Evolutionary conservation across 2,329 filamentous ascomycete genomes (phyloP), one percentile per base, ranked within the genome.

Genomic region (Helotiales sp.): DNA sequence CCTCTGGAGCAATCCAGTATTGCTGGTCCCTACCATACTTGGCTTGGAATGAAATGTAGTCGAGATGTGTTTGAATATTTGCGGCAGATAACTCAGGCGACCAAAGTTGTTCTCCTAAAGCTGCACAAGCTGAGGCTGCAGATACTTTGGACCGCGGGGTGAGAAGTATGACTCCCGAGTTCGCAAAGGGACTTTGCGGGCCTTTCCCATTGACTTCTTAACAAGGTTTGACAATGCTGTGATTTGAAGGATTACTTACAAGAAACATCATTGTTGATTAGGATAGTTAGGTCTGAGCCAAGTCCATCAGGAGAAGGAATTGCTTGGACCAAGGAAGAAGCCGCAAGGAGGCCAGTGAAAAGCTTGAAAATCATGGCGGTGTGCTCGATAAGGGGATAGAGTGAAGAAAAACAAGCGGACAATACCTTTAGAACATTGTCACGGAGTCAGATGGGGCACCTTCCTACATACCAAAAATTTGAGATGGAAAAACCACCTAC

Each of bases 261-360:
- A 15, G 66, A 60, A 32, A 72, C 43, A 61, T 72, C 71, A 68
- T 74, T 72, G 63, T 70, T 68, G 61, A 70, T 69, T 57, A 74
- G 40, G 20, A 74, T 71, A 13, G 68, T 69, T 2, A 72, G 62
- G 49, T 72, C 70, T 4, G 69, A 72, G 5, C 65, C 67, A 32
- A 72, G 58, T 24, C 20, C 47, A 63, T 68, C 66, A 2, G 70
- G 69, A 43, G 71, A 71, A n/a, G 70, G 67, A 40, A 66, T 64
- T 57, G 65, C 67, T 57, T 47, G 50, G 37, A 37, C 65, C 20
- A 71, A 11, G n/a, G 65, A 59, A n/a, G 66, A 58, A 20, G 65
- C 20, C n/a, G 67, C 66, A 43, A 70, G 32, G 17, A 71, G 37
- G n/a, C 64, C 45, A 37, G 67, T 40, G 34, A 69, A 32, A 47